Percentiles rank a stretch among this genome's conserved stretches.
Evolutionary conservation across 2,329 filamentous ascomycete species (phyloP).

Genomic region (Aspergillus sojae): DNA sequence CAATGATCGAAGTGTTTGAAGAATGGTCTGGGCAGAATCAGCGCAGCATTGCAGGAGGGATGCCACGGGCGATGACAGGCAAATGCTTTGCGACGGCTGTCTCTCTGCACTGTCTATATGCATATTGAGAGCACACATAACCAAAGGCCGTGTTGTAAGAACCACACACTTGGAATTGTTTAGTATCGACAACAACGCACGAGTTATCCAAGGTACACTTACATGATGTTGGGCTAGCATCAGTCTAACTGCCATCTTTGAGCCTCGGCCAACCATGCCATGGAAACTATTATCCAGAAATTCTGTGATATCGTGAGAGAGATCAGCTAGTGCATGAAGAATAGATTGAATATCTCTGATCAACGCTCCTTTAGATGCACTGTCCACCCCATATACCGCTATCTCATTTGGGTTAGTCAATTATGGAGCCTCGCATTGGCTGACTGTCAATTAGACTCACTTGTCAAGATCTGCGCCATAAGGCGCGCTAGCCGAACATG

Average conservation of each 20-base stretch:
- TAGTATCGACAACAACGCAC: neutral
- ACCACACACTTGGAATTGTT: slow-evolving; percentile 25
- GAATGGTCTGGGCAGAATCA: slow-evolving; percentile 28
- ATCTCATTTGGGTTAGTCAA: neutral
- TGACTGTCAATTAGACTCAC: slow-evolving; percentile 6
- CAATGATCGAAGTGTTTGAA: slow-evolving; percentile 24
- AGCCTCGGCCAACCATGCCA: slow-evolving; percentile 27
- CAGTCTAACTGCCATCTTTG: slow-evolving; percentile 29
- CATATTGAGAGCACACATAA: slow-evolving; percentile 31
- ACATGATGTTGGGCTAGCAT: slow-evolving; percentile 33
- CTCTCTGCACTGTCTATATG: slow-evolving; percentile 27
- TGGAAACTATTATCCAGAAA: slow-evolving; percentile 29
- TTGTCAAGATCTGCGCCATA: slow-evolving; percentile 31
- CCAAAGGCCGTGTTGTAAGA: slow-evolving; percentile 28
- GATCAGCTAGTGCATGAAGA: slow-evolving; percentile 27
- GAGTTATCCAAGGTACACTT: slow-evolving; percentile 5
- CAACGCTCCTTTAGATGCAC: slow-evolving; percentile 26
- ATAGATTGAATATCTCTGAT: slow-evolving; percentile 30
- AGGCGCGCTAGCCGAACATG: slow-evolving; percentile 30
- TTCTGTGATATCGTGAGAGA: slow-evolving; percentile 27
- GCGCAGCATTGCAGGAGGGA: slow-evolving; percentile 30
- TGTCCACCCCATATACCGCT: slow-evolving; percentile 31
- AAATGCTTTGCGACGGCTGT: slow-evolving; percentile 20
- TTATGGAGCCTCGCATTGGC: neutral
- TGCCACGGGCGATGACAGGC: slow-evolving; percentile 16